phyloP scores from a whole-genome alignment of 2,329 filamentous ascomycete species.

The Periconia sp. region DNA sequence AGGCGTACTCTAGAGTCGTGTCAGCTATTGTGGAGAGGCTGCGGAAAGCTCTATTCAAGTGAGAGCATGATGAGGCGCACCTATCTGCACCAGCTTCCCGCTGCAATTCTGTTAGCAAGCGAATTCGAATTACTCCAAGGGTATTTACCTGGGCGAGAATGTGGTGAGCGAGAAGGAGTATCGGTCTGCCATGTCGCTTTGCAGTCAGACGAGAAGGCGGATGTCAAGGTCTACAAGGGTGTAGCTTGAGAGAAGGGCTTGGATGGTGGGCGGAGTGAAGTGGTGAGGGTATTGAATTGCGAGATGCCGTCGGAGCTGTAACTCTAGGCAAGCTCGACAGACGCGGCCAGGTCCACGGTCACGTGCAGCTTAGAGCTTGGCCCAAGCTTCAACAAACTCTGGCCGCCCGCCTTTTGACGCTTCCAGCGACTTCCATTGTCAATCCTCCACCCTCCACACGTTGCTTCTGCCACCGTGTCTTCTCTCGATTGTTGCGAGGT shows the following conservation, averaged over 20 bases:
- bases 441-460: constrained; percentile 16
- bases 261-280: neutral
- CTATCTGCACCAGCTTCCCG: constrained; percentile 99
- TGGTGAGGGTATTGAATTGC: constrained; percentile 15
- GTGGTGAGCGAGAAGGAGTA: constrained; percentile 99
- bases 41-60: neutral
- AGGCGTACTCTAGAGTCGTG: constrained; percentile 80
- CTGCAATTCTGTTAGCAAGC: constrained; percentile 63
- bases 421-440: constrained; percentile 18
- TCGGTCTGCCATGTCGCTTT: constrained; percentile 81
- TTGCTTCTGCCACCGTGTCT: constrained; percentile 38
- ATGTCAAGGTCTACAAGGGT: constrained; percentile 7
- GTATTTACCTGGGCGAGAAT: constrained; percentile 93
- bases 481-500: constrained; percentile 11
- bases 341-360: constrained; percentile 8
- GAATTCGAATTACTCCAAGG: constrained; percentile 25
- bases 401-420: constrained; percentile 22
- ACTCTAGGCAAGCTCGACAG: constrained; percentile 33
- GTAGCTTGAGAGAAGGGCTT: constrained; percentile 4
- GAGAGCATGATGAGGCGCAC: constrained; percentile 54
- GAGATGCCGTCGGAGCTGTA: constrained; percentile 31
- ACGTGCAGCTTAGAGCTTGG: constrained; percentile 23
- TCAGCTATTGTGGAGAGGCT: constrained; percentile 24
- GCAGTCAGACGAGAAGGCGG: constrained; percentile 1
- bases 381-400: constrained; percentile 8